These are phyloP conservation scores for Lodderomyces elongisporus DNA, from an alignment of 1,139 yeast species.

Conservation along the genomic window DNA sequence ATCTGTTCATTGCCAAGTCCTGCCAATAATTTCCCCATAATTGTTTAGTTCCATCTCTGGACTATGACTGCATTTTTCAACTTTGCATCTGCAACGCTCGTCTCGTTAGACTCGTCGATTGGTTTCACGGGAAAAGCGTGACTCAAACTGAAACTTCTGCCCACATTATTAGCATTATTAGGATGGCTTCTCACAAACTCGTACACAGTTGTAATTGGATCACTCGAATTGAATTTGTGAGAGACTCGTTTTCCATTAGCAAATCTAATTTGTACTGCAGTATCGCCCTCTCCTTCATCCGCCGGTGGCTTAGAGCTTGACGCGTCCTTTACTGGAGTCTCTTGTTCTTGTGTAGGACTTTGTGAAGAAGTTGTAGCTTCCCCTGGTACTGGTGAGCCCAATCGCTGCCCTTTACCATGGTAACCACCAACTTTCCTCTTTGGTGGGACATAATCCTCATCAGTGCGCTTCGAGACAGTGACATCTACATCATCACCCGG, in stretches of 20 bases:
- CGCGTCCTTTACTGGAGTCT: neutral
- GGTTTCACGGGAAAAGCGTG: slow-evolving; percentile 83
- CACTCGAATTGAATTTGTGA: slow-evolving; percentile 59
- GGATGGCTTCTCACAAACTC: slow-evolving; percentile 55
- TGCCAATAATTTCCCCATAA: too few species aligned
- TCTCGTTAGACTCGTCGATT: slow-evolving; percentile 47
- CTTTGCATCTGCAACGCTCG: slow-evolving; percentile 69
- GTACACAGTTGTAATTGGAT: slow-evolving; percentile 64
- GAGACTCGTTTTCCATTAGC: slow-evolving; percentile 75
- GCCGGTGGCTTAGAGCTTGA: slow-evolving; percentile 3
- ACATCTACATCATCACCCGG: slow-evolving; percentile 97
- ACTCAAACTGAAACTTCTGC: slow-evolving; percentile 60
- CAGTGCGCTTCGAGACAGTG: slow-evolving; percentile 71
- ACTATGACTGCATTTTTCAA: slow-evolving; percentile 82
- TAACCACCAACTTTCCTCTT: slow-evolving; percentile 67
- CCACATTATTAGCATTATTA: slow-evolving; percentile 35
- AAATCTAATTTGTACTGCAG: slow-evolving; percentile 76
- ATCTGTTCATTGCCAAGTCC: too few species aligned
- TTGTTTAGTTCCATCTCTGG: slow-evolving; percentile 66
- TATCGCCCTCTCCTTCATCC: slow-evolving; percentile 54
- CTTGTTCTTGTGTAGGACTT: neutral
- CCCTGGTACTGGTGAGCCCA: slow-evolving; percentile 88
- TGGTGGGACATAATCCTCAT: slow-evolving; percentile 77
- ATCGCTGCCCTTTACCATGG: slow-evolving; percentile 76
- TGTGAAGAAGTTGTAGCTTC: slow-evolving; percentile 27